phyloP scores from a whole-genome alignment of 805 yeast species.

The Hanseniaspora occidentalis region DNA sequence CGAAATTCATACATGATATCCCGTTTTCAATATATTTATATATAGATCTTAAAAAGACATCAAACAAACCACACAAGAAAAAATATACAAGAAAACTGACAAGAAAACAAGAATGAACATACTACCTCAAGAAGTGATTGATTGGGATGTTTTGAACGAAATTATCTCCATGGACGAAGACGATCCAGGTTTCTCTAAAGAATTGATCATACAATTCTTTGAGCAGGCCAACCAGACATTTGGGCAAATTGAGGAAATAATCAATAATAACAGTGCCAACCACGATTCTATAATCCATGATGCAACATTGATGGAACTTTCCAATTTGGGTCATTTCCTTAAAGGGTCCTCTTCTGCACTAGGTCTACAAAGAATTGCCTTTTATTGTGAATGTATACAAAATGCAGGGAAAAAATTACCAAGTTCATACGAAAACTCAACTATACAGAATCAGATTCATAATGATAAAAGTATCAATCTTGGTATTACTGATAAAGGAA shows the following conservation, averaged over 20 bases:
- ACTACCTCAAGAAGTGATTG: constrained; percentile 49
- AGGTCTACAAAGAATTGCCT: constrained; percentile 71
- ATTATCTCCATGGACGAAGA: constrained; percentile 93
- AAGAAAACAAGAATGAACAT: constrained; percentile 12
- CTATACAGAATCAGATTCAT: constrained; percentile 5
- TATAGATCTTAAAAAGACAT: not conserved
- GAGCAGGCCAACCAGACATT: constrained; percentile 84
- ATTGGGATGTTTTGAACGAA: constrained; percentile 83
- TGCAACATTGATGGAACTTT: constrained; percentile 40
- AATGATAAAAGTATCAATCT: constrained; percentile 8
- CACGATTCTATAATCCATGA: constrained; percentile 8
- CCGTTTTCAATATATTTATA: not conserved
- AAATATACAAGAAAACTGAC: not conserved
- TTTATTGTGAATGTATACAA: constrained; percentile 87
- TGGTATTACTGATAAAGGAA: constrained; percentile 8
- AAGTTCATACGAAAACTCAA: no score
- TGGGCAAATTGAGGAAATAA: constrained; percentile 43
- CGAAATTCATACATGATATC: not conserved
- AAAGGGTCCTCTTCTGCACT: constrained; percentile 94
- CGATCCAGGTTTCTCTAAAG: constrained; percentile 72
- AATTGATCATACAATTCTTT: constrained; percentile 69
- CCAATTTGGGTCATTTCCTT: constrained; percentile 78
- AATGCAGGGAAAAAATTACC: constrained; percentile 54
- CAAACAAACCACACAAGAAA: not conserved
- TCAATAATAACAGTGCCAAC: constrained; percentile 25